Conservation (phyloP, 768 basidiomycete genomes). For the Suillus weaverae region DNA sequence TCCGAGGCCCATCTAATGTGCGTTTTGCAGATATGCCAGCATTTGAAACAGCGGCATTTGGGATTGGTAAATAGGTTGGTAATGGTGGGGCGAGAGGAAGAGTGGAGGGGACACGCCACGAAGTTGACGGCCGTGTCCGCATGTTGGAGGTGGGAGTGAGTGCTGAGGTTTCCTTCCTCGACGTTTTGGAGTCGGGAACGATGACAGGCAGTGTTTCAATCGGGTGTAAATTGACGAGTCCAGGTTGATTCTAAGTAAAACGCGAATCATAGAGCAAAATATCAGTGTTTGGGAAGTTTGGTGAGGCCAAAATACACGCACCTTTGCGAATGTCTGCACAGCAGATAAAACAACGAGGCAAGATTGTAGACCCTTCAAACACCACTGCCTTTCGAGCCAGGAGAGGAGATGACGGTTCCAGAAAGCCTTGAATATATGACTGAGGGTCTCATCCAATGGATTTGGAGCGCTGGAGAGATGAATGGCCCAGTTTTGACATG, state of each 20-base stretch:
- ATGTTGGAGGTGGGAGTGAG: neutral
- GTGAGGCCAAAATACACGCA: neutral
- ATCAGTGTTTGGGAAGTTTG: neutral
- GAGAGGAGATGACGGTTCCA: neutral
- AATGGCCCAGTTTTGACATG: neutral
- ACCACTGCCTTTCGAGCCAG: neutral
- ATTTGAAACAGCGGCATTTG: neutral
- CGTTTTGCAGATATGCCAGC: neutral
- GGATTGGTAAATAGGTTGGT: neutral
- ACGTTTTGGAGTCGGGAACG: neutral
- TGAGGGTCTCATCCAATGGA: neutral
- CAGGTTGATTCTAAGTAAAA: neutral
- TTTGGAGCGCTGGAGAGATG: neutral
- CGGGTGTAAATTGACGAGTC: neutral
- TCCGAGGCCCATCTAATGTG: neutral
- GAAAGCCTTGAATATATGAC: neutral
- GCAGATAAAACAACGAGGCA: neutral
- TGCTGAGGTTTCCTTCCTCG: neutral
- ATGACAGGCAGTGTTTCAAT: neutral
- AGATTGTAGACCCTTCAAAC: neutral
- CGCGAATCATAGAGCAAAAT: neutral
- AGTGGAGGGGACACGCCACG: neutral
- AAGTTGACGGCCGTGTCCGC: neutral
- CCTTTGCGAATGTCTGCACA: neutral
- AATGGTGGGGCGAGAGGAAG: neutral